Conservation (phyloP, 2,329 filamentous ascomycete species). For the Didymella sp. region DNA sequence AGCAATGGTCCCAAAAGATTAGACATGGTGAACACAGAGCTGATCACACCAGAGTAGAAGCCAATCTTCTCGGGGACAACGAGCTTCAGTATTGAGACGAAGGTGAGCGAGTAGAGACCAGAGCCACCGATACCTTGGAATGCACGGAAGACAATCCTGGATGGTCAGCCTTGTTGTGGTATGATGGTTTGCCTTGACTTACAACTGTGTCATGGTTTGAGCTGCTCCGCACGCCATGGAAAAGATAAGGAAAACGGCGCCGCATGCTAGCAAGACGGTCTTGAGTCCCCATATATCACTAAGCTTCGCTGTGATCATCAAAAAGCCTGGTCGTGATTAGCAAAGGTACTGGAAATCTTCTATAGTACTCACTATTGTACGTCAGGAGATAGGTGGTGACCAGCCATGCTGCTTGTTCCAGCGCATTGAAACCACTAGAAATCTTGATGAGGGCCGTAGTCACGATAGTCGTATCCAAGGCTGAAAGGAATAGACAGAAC, state of each 20-base stretch:
- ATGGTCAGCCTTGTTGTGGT: conserved; percentile 9
- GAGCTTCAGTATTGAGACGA: conserved; percentile 42
- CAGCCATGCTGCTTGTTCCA: conserved; percentile 42
- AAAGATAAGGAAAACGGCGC: conserved; percentile 39
- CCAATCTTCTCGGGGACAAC: conserved; percentile 39
- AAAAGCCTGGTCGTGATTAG: conserved; percentile 30
- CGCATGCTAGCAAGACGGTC: conserved; percentile 30
- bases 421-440: conserved; percentile 35
- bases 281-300: conserved; percentile 44
- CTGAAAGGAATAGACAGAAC: conserved; percentile 45
- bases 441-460: conserved; percentile 44
- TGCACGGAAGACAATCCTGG: conserved; percentile 48
- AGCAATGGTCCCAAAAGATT: conserved; percentile 55
- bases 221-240: conserved; percentile 43
- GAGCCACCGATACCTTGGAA: conserved; percentile 58
- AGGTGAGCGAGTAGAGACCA: conserved; percentile 56
- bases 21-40: conserved; percentile 51
- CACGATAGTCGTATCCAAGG: conserved; percentile 44
- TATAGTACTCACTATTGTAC: conserved; percentile 32
- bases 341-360: not conserved
- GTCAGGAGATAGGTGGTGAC: conserved; percentile 44
- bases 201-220: conserved; percentile 42
- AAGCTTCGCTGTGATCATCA: conserved; percentile 46
- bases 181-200: conserved; percentile 7
- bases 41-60: conserved; percentile 46